These are phyloP conservation scores for Phascolomyces articulosus DNA, from an alignment of 371 early-diverging fungal species.

Conservation along the genomic window DNA sequence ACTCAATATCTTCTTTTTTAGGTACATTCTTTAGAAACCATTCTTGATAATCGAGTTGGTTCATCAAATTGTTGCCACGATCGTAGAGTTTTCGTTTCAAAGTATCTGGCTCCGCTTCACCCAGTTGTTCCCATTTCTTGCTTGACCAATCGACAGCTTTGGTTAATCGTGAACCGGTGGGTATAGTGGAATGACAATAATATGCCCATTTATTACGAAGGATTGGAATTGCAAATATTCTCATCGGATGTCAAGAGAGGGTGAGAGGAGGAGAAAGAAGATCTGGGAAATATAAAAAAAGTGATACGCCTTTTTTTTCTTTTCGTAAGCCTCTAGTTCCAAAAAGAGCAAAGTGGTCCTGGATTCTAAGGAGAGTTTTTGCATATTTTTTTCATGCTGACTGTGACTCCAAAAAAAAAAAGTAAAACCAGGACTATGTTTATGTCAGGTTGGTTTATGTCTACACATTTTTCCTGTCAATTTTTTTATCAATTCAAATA, in stretches of 20 bases:
- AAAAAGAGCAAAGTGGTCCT: no score
- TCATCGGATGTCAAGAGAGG: constrained; percentile 22
- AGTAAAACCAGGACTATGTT: no score
- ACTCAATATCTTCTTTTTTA: constrained; percentile 43
- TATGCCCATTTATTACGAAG: constrained; percentile 52
- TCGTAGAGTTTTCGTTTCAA: constrained; percentile 66
- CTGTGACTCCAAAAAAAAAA: no score
- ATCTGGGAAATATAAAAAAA: background rate
- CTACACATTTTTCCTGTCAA: no score
- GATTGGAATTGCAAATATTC: constrained; percentile 50
- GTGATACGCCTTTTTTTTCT: background rate
- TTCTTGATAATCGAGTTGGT: constrained; percentile 76
- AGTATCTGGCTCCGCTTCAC: constrained; percentile 42
- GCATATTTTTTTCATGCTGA: no score
- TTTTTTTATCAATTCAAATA: no score
- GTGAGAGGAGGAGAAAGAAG: background rate
- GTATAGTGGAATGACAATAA: constrained; percentile 52
- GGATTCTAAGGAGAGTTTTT: no score
- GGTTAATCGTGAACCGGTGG: constrained; percentile 49
- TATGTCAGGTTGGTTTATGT: no score
- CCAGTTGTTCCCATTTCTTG: constrained; percentile 67
- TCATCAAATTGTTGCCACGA: constrained; percentile 69
- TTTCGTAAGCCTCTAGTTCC: no score
- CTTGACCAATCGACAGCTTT: constrained; percentile 58
- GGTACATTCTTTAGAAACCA: constrained; percentile 82